Percentiles rank a stretch among this genome's conserved stretches.
Evolutionary conservation across 2,329 filamentous ascomycete species (phyloP).

Genomic region (Chrysoporthe puriensis): DNA sequence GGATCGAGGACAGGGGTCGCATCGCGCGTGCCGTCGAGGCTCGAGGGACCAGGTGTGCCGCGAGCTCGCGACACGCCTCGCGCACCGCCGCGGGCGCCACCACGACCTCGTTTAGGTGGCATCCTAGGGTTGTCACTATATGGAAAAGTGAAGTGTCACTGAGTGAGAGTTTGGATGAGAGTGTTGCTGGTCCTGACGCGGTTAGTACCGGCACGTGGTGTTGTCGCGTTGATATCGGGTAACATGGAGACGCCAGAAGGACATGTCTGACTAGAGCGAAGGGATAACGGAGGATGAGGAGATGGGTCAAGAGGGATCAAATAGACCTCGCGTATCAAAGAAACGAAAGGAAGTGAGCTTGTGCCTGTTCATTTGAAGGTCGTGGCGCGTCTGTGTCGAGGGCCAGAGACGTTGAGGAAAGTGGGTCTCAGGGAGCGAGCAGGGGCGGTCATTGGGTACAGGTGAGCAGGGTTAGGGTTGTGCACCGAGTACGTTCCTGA

Average conservation of each 20-base stretch:
- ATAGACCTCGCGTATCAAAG: neutral
- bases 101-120: conserved; percentile 26
- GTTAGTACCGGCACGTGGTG: neutral
- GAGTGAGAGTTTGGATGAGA: neutral
- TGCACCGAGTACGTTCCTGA: neutral
- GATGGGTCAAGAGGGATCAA: neutral
- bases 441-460: neutral
- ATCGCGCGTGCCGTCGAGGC: conserved; percentile 13
- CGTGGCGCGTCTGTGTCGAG: conserved; percentile 2
- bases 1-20: conserved; percentile 8
- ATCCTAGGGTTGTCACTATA: conserved; percentile 11
- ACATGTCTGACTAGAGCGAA: neutral
- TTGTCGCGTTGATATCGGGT: neutral
- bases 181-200: conserved; percentile 1
- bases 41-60: conserved; percentile 12
- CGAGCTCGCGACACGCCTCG: conserved; percentile 13
- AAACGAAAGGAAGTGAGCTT: neutral
- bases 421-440: neutral
- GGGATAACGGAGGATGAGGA: neutral
- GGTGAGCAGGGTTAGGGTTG: neutral
- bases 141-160: neutral
- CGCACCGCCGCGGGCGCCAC: conserved; percentile 2
- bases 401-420: neutral
- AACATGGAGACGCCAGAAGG: neutral
- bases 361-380: conserved; percentile 3